These are phyloP conservation scores for Tricholoma saponaceum DNA, from an alignment of 768 basidiomycete genomes.

Conservation along the genomic window DNA sequence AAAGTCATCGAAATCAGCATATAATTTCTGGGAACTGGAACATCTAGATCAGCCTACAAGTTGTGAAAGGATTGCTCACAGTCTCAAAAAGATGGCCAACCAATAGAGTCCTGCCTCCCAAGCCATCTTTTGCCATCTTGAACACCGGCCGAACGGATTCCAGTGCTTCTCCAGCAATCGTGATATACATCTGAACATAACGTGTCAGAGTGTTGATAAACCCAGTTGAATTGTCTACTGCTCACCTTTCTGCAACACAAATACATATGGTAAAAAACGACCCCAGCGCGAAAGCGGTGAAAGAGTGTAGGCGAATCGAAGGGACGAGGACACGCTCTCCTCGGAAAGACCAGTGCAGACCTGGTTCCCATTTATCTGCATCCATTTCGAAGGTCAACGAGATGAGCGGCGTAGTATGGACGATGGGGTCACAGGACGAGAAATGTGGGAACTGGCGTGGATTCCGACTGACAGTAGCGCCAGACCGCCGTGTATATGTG, in stretches of 20 bases:
- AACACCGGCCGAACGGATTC: conserved; percentile 37
- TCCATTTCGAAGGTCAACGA: not conserved
- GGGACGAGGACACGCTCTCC: conserved; percentile 37
- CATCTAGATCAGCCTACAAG: not conserved
- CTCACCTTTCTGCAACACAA: conserved; percentile 58
- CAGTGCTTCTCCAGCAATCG: conserved; percentile 46
- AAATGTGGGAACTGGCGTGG: too few relatives aligned
- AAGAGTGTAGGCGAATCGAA: conserved; percentile 39
- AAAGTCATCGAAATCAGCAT: conserved; percentile 76
- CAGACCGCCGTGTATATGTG: too few relatives aligned
- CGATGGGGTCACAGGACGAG: not conserved
- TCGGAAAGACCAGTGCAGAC: conserved; percentile 39
- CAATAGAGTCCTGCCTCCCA: conserved; percentile 58
- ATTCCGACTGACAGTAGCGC: too few relatives aligned
- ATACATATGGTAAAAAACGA: conserved; percentile 39
- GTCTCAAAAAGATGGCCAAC: conserved; percentile 50
- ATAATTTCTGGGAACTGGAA: conserved; percentile 43
- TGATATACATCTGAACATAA: conserved; percentile 40
- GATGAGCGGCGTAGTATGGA: not conserved
- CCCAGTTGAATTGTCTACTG: not conserved
- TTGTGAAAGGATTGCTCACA: conserved; percentile 40
- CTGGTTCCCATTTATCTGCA: conserved; percentile 21
- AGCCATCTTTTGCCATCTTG: conserved; percentile 40
- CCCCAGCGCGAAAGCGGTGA: conserved; percentile 44
- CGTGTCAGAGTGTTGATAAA: not conserved